Conservation (phyloP, 2,329 filamentous ascomycete species). For the Setomelanomma holmii region DNA sequence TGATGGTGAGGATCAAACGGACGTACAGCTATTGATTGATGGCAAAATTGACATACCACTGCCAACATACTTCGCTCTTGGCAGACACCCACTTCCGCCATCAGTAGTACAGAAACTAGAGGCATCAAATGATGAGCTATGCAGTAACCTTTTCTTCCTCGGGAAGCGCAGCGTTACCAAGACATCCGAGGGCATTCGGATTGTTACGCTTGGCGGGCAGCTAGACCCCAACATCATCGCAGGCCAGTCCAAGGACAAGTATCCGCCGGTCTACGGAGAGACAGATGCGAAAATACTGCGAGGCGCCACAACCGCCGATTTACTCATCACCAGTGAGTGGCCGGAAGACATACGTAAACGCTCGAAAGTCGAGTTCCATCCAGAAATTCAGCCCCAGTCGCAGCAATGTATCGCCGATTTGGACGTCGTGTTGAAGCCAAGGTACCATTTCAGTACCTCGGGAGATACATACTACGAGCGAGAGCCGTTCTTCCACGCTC, state of each 20-base stretch:
- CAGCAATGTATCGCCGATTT: conserved; percentile 79
- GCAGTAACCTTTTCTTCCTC: conserved; percentile 88
- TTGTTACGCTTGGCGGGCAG: conserved; percentile 83
- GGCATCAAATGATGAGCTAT: conserved; percentile 73
- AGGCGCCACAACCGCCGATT: conserved; percentile 80
- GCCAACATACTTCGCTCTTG: conserved; percentile 90
- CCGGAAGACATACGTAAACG: conserved; percentile 74
- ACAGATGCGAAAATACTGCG: conserved; percentile 78
- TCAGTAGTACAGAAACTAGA: conserved; percentile 76
- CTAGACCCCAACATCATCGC: conserved; percentile 67
- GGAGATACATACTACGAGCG: conserved; percentile 81
- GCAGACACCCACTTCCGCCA: conserved; percentile 73
- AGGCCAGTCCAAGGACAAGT: conserved; percentile 73
- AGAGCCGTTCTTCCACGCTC: conserved; percentile 83
- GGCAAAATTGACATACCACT: conserved; percentile 78
- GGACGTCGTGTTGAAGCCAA: conserved; percentile 80
- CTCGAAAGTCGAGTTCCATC: conserved; percentile 68
- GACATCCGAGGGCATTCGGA: conserved; percentile 85
- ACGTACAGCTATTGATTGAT: conserved; percentile 69
- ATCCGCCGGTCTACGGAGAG: conserved; percentile 77
- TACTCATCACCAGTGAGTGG: conserved; percentile 88
- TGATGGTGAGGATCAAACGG: conserved; percentile 62
- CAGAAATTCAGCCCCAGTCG: conserved; percentile 61
- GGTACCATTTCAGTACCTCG: conserved; percentile 84
- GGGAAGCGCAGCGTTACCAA: conserved; percentile 85